Conservation (phyloP, 2,329 filamentous ascomycete species). For the Neopestalotiopsis rosae region DNA sequence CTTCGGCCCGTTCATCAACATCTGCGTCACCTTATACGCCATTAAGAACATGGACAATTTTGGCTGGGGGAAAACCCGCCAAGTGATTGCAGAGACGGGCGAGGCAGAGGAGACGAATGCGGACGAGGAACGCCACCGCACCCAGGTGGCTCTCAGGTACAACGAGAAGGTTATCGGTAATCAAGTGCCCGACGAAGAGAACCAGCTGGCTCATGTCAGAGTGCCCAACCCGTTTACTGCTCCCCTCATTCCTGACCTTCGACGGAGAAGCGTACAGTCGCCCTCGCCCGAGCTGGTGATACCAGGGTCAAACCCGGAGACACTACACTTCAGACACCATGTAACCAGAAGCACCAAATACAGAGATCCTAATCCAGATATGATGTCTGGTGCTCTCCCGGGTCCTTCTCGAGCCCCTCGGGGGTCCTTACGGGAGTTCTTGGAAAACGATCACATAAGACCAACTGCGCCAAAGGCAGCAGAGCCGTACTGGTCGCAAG, state of each 20-base stretch:
- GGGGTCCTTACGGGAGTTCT: not conserved
- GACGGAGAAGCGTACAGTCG: not conserved
- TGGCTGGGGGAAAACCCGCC: constrained; percentile 39
- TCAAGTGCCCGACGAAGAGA: constrained; percentile 12
- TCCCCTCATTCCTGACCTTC: not conserved
- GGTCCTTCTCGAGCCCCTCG: not conserved
- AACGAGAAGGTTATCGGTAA: constrained; percentile 22
- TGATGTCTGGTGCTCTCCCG: not conserved
- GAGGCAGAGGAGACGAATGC: constrained; percentile 30
- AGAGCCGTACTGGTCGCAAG: not conserved
- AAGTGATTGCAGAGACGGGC: constrained; percentile 29
- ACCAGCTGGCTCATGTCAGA: not conserved
- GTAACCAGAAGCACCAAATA: not conserved
- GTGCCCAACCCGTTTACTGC: not conserved
- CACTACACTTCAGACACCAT: not conserved
- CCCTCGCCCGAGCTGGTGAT: not conserved
- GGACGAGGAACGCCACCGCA: constrained; percentile 20
- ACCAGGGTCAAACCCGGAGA: constrained; percentile 8
- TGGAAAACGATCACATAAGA: not conserved
- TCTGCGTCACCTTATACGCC: constrained; percentile 36
- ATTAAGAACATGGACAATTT: constrained; percentile 37
- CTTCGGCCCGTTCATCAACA: constrained; percentile 36
- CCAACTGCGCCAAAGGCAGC: not conserved
- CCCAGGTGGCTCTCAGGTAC: constrained; percentile 22
- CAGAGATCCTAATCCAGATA: no score